These are phyloP conservation scores for Phaeosphaeriaceae sp. DNA, from an alignment of 2,329 filamentous ascomycete species.

Conservation along the genomic window DNA sequence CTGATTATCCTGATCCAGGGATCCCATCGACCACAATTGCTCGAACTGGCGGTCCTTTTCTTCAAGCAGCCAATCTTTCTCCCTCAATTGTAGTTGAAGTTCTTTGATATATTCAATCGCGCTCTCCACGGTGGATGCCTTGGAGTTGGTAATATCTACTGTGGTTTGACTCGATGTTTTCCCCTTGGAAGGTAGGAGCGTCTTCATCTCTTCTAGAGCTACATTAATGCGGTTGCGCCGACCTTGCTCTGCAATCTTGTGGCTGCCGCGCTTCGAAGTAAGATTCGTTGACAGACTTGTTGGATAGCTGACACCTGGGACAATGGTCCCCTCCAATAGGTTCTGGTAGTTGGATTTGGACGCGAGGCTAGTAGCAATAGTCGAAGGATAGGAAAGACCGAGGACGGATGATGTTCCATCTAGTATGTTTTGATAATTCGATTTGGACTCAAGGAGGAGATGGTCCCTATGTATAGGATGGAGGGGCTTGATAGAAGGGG, in stretches of 20 bases:
- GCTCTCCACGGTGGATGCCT: slow-evolving; percentile 93
- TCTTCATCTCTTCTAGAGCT: slow-evolving; percentile 88
- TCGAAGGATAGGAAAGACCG: background rate
- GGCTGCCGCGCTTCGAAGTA: slow-evolving; percentile 92
- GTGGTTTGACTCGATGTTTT: slow-evolving; percentile 15
- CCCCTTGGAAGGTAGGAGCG: slow-evolving; percentile 69
- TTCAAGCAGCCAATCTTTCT: slow-evolving; percentile 68
- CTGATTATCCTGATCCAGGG: background rate
- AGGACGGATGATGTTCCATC: background rate
- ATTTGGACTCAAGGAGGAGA: too few species aligned
- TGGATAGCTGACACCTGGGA: background rate
- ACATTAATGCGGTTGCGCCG: slow-evolving; percentile 93
- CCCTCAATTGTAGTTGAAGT: slow-evolving; percentile 75
- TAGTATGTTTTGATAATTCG: background rate
- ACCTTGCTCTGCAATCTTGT: slow-evolving; percentile 94
- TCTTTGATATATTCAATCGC: slow-evolving; percentile 95
- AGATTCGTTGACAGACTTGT: slow-evolving; percentile 65
- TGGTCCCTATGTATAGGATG: too few species aligned
- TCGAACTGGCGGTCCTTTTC: slow-evolving; percentile 62
- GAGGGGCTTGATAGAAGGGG: background rate
- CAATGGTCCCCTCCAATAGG: background rate
- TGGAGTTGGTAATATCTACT: slow-evolving; percentile 63
- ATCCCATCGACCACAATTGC: background rate
- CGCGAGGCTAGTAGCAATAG: background rate
- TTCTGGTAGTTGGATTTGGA: background rate